These are phyloP conservation scores for Hippophae tibetana DNA, from an alignment of 306 rosid species.

Conservation along the genomic window DNA sequence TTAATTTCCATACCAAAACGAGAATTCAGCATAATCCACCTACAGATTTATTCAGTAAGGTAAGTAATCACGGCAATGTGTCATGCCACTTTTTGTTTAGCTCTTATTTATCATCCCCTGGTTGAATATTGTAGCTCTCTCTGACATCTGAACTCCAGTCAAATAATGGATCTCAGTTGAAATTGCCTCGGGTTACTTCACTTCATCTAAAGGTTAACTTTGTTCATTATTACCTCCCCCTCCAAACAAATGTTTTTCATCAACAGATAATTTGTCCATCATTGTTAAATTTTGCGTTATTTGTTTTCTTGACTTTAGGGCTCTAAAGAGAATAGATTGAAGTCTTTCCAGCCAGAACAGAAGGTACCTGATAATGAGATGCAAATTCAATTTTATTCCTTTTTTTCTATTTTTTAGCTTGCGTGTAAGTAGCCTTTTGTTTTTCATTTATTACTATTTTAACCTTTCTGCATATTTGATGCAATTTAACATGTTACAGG, in stretches of 20 bases:
- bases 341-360: conserved; percentile 40
- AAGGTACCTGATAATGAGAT: conserved; percentile 9
- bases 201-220: conserved; percentile 50
- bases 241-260: neutral
- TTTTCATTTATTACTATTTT: no score
- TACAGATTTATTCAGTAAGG: conserved; percentile 84
- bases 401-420: neutral
- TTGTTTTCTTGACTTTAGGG: conserved; percentile 57
- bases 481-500: conserved; percentile 15
- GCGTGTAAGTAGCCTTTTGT: no score
- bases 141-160: conserved; percentile 46
- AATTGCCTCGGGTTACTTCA: conserved; percentile 25
- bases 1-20: conserved; percentile 62
- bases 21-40: conserved; percentile 61
- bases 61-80: conserved; percentile 5
- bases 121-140: conserved; percentile 49
- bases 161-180: conserved; percentile 34
- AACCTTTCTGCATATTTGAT: no score
- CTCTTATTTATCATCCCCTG: no score
- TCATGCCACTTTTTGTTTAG: no score
- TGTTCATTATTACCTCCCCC: conserved; percentile 2
- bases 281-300: conserved; percentile 31
- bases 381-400: neutral
- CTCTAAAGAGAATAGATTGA: conserved; percentile 76
- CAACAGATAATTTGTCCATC: conserved; percentile 5